A percentile compares a stretch with the other conserved stretches of the same genome.
Conservation (phyloP, 192 early-diverging fungal genomes). For the Kickxella alabastrina region DNA sequence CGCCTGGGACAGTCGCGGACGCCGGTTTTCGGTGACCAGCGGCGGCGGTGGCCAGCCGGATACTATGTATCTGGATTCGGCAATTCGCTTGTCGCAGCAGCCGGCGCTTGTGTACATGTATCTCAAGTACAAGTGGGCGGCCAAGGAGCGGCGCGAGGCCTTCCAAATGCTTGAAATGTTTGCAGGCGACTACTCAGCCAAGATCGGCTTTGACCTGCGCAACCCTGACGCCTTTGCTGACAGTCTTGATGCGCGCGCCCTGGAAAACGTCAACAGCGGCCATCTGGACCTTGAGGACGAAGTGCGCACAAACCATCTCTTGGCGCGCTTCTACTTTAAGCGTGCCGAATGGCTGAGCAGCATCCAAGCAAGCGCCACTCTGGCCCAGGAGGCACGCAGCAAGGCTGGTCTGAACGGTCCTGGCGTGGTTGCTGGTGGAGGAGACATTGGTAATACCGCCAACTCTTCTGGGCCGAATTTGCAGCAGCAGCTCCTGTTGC, state of each 20-base stretch:
- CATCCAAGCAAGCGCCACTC: constrained; percentile 18
- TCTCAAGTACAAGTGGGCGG: constrained; percentile 64
- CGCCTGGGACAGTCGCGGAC: constrained; percentile 16
- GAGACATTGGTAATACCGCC: not conserved
- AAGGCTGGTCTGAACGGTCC: constrained; percentile 16
- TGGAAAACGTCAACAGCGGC: constrained; percentile 7
- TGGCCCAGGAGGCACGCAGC: constrained; percentile 19
- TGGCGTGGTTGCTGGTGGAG: not conserved
- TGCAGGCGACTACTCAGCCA: constrained; percentile 57
- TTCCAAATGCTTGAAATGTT: constrained; percentile 76
- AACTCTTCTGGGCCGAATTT: not conserved
- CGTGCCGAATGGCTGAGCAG: constrained; percentile 88
- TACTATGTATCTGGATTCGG: constrained; percentile 12
- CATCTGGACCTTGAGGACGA: constrained; percentile 1
- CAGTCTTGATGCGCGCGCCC: not conserved
- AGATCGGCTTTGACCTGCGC: constrained; percentile 35
- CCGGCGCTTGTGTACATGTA: constrained; percentile 75
- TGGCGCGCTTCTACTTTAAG: constrained; percentile 87
- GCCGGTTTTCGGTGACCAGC: constrained; percentile 5
- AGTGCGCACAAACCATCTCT: constrained; percentile 4
- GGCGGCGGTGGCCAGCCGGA: not conserved
- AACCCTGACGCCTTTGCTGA: constrained; percentile 10
- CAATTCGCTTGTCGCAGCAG: constrained; percentile 34
- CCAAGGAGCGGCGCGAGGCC: constrained; percentile 48
- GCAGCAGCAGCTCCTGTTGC: constrained; percentile 3